Evolutionary conservation across 306 rosid genomes (phyloP), one percentile per base, ranked within the genome.

Genomic region (Trichosanthes truncata): DNA sequence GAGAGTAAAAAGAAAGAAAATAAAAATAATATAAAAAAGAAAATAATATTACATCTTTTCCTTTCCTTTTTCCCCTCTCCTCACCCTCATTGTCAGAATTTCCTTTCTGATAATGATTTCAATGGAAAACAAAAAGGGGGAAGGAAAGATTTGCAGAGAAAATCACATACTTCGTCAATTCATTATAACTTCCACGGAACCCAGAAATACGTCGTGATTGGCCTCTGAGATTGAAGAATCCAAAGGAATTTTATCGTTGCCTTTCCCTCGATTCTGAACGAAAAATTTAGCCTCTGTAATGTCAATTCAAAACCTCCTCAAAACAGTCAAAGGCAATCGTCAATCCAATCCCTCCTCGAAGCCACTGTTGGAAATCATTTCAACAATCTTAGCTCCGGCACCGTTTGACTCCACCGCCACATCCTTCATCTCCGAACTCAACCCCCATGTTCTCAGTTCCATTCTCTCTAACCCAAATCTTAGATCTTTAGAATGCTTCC

Each of bases 381-480:
- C 83, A 23, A 74, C 68, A 63, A 63, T 75, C 68, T 59, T 31
- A 43, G 25, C 65, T 0, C 74, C 80, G 33, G 13, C 77, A 2
- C 78, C 45, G 14, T 41, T 41, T 31, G 53, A 41, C 14, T 69
- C 76, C 33, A 45, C 11, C 15, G 6, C 62, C 20, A 38, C 73
- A 4, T 69, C 77, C 46, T 60, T 80, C 77, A 81, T 85, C 60
- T 52, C 83, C 80, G 6, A 77, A 36, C 85, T 85, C 81, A 74
- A 67, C 29, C 81, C 81, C 80, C 56, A 48, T 78, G 13, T 51
- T 5, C 79, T 85, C 36, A 78, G 23, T 74, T 82, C 74, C 76
- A 20, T 85, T 57, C 83, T 85, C 56, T 68, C 85, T 9, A 68
- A 82, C 76, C 82, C 82, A 35, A 52, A 63, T 45, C 57, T 82